Conservation (phyloP, 2,329 filamentous ascomycete genomes). For the Calcarisporium arbuscula region DNA sequence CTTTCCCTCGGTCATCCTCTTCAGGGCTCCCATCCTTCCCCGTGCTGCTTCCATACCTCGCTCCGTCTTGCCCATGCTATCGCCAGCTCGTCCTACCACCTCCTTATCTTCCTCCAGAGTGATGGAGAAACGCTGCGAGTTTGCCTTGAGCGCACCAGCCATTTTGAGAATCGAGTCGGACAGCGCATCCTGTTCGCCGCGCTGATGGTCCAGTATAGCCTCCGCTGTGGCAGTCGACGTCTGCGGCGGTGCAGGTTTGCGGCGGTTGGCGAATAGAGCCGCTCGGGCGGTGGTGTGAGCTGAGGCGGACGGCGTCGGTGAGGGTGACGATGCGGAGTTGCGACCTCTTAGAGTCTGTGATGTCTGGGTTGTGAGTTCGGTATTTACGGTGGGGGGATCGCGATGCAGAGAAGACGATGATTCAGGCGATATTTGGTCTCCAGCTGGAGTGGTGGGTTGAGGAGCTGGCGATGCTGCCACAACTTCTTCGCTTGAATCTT, state of each 20-base stretch:
- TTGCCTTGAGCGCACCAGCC: conserved; percentile 70
- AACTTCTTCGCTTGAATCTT: conserved; percentile 14
- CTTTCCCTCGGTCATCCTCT: conserved; percentile 77
- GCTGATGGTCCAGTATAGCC: conserved; percentile 68
- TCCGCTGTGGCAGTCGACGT: conserved; percentile 53
- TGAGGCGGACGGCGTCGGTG: conserved; percentile 13
- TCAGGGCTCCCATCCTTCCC: conserved; percentile 68
- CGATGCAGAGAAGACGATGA: conserved; percentile 5
- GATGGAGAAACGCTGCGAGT: conserved; percentile 63
- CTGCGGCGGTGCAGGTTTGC: conserved; percentile 27
- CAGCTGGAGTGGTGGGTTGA: too few relatives aligned
- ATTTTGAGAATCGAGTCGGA: conserved; percentile 77
- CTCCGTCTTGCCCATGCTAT: conserved; percentile 72
- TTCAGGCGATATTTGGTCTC: too few relatives aligned
- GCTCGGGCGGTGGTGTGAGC: conserved; percentile 32
- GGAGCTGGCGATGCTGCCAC: conserved; percentile 10
- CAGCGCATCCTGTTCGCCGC: conserved; percentile 74
- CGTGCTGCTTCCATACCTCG: conserved; percentile 70
- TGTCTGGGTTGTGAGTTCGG: conserved; percentile 23
- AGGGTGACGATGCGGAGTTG: conserved; percentile 13
- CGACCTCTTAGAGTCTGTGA: conserved; percentile 29
- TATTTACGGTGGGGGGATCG: conserved; percentile 9
- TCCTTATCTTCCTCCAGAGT: conserved; percentile 68
- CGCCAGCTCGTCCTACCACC: conserved; percentile 62
- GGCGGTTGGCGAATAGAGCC: conserved; percentile 37